Conservation (phyloP, 2,329 filamentous ascomycete genomes). For the Xylariales sp. region DNA sequence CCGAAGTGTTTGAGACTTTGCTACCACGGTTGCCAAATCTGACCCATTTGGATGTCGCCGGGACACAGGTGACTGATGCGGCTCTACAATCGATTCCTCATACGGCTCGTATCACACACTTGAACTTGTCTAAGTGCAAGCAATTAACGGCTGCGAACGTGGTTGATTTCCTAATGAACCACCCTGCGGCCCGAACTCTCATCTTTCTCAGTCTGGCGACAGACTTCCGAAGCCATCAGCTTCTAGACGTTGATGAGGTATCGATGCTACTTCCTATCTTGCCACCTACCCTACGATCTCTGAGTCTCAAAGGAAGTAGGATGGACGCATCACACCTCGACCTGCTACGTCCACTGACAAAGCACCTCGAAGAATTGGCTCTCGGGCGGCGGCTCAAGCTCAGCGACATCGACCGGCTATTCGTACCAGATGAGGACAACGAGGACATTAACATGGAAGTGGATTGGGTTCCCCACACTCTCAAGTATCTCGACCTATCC, state of each 20-base stretch:
- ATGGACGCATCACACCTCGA: conserved; percentile 63
- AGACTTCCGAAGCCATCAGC: conserved; percentile 67
- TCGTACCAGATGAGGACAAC: conserved; percentile 43
- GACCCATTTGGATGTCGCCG: conserved; percentile 76
- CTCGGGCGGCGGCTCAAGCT: conserved; percentile 65
- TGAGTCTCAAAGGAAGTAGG: conserved; percentile 72
- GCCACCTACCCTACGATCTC: conserved; percentile 62
- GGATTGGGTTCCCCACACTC: conserved; percentile 50
- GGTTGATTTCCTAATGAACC: conserved; percentile 65
- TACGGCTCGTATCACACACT: conserved; percentile 69
- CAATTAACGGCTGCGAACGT: conserved; percentile 62
- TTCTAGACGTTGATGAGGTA: conserved; percentile 64
- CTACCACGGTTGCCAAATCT: conserved; percentile 66
- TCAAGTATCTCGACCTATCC: conserved; percentile 74
- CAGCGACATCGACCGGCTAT: conserved; percentile 61
- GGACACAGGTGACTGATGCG: conserved; percentile 69
- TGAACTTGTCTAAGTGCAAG: conserved; percentile 74
- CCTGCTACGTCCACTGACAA: conserved; percentile 59
- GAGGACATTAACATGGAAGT: conserved; percentile 24
- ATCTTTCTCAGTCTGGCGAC: conserved; percentile 70
- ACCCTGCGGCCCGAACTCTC: conserved; percentile 63
- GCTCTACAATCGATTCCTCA: conserved; percentile 66
- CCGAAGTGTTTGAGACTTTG: conserved; percentile 62
- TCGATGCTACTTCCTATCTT: conserved; percentile 61
- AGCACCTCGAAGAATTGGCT: conserved; percentile 72